phyloP scores from a whole-genome alignment of 2,329 filamentous ascomycete genomes.

The Dactylellina cionopaga region DNA sequence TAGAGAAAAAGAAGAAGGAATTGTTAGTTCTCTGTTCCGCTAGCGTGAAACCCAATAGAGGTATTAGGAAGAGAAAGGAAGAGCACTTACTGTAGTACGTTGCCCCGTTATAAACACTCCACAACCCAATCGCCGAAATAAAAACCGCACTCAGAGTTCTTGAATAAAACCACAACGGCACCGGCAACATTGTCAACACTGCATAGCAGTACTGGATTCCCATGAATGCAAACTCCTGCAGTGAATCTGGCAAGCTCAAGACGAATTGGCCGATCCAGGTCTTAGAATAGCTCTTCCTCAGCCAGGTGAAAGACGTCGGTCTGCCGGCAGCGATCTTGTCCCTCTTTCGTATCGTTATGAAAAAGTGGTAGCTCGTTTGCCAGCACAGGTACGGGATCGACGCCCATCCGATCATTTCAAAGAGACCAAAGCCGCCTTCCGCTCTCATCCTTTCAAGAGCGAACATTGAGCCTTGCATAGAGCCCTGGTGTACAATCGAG shows the following conservation, averaged over 20 bases:
- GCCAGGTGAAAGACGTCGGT: conserved; percentile 97
- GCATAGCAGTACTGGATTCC: conserved; percentile 92
- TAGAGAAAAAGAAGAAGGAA: conserved; percentile 11
- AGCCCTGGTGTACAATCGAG: conserved; percentile 84
- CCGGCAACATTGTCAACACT: conserved; percentile 90
- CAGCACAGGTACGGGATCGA: conserved; percentile 91
- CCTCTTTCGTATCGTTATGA: conserved; percentile 92
- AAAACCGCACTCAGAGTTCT: conserved; percentile 81
- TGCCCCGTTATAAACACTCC: conserved; percentile 96
- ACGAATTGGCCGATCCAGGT: conserved; percentile 89
- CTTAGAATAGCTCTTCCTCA: conserved; percentile 88
- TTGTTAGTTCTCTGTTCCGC: background rate
- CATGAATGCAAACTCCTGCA: conserved; percentile 96
- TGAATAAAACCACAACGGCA: conserved; percentile 93
- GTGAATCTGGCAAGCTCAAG: conserved; percentile 74
- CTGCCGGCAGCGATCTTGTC: conserved; percentile 96
- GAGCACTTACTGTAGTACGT: conserved; percentile 84
- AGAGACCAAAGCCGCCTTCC: conserved; percentile 61
- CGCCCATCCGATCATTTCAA: conserved; percentile 89
- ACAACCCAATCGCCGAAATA: conserved; percentile 83
- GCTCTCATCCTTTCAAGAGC: conserved; percentile 84
- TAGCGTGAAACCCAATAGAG: conserved; percentile 8
- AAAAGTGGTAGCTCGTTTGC: conserved; percentile 91
- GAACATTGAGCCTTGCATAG: conserved; percentile 44
- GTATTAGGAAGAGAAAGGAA: background rate